Conservation (phyloP, 352 stramenopile species). For the Thalassiosira allenii region DNA sequence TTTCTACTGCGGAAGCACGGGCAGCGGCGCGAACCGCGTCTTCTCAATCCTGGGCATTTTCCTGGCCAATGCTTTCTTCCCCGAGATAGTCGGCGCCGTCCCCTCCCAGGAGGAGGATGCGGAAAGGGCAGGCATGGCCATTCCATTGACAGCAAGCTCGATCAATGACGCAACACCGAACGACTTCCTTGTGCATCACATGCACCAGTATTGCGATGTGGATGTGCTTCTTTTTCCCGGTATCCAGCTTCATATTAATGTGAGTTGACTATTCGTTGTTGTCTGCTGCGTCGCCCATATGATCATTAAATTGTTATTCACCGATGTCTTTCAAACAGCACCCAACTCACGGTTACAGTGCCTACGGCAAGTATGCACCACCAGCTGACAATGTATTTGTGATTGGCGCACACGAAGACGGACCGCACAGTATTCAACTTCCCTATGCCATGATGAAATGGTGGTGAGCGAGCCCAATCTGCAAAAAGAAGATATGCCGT, state of each 20-base stretch:
- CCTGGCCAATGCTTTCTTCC: constrained; percentile 42
- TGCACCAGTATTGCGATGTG: constrained; percentile 48
- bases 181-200: constrained; percentile 39
- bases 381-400: constrained; percentile 32
- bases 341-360: constrained; percentile 18
- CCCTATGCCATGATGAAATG: constrained; percentile 42
- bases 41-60: constrained; percentile 35
- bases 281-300: background rate
- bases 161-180: constrained; percentile 16
- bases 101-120: background rate
- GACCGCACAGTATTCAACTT: constrained; percentile 31
- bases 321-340: background rate
- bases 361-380: constrained; percentile 23
- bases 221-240: constrained; percentile 40
- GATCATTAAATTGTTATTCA: background rate
- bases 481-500: too few species aligned
- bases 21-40: background rate
- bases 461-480: too few species aligned
- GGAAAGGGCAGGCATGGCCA: background rate
- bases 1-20: constrained; percentile 40
- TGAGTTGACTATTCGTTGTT: constrained; percentile 8
- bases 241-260: constrained; percentile 43
- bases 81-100: constrained; percentile 20
- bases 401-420: constrained; percentile 40
- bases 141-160: constrained; percentile 21